Evolutionary conservation across 2,329 filamentous ascomycete genomes (phyloP).

Genomic region (Claviceps maximensis): DNA sequence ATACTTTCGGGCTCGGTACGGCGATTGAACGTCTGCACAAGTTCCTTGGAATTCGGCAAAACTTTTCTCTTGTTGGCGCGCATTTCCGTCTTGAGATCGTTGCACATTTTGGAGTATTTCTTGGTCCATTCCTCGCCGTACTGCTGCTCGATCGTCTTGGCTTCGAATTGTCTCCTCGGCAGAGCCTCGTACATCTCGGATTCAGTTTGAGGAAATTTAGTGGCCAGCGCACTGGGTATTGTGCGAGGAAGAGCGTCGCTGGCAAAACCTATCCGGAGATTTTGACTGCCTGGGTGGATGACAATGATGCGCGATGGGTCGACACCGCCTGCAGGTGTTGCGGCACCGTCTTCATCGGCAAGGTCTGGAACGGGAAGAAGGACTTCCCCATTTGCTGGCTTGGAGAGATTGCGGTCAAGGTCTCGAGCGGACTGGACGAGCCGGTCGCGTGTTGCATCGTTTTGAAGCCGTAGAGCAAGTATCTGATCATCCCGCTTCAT

Average conservation of each 20-base stretch:
- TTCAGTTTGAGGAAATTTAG: slow-evolving; percentile 65
- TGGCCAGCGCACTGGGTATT: slow-evolving; percentile 83
- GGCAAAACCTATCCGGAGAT: slow-evolving; percentile 85
- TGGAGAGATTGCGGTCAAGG: slow-evolving; percentile 70
- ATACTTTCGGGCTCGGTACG: slow-evolving; percentile 75
- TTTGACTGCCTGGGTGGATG: slow-evolving; percentile 91
- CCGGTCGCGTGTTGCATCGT: slow-evolving; percentile 71
- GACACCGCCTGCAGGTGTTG: slow-evolving; percentile 43
- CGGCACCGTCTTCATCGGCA: slow-evolving; percentile 41
- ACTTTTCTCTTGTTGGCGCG: slow-evolving; percentile 88
- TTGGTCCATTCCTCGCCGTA: slow-evolving; percentile 74
- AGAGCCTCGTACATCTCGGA: slow-evolving; percentile 70
- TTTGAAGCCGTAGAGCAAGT: slow-evolving; percentile 74
- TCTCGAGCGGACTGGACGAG: slow-evolving; percentile 81
- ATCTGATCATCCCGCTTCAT: slow-evolving; percentile 97
- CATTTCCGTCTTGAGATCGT: slow-evolving; percentile 82
- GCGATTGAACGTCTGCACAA: slow-evolving; percentile 89
- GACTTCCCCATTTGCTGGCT: slow-evolving; percentile 54
- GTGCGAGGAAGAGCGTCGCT: slow-evolving; percentile 91
- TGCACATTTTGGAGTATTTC: slow-evolving; percentile 68
- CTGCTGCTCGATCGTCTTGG: slow-evolving; percentile 55
- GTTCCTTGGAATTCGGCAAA: slow-evolving; percentile 90
- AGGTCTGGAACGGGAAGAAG: slow-evolving; percentile 48
- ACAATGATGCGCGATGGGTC: slow-evolving; percentile 86
- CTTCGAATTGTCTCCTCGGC: slow-evolving; percentile 55